phyloP scores from a whole-genome alignment of 306 rosid species.

The Sicyos edulis region DNA sequence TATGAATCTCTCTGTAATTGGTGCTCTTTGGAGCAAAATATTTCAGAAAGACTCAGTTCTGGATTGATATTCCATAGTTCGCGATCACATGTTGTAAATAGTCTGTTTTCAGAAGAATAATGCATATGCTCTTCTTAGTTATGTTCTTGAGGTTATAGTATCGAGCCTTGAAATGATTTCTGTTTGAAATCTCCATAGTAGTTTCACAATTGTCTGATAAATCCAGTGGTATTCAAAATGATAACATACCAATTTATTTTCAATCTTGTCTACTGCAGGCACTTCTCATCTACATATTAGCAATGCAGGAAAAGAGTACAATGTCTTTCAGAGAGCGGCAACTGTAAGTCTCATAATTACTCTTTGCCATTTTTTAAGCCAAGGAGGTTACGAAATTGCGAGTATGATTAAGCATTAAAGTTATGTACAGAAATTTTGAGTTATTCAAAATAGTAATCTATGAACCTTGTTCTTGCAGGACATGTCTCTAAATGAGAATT shows the following conservation, averaged over 20 bases:
- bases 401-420: not conserved
- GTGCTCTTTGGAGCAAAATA: not conserved
- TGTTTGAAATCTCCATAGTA: not conserved
- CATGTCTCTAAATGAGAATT: conserved; percentile 38
- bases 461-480: conserved; percentile 45
- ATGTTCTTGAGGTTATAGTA: not conserved
- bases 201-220: not conserved
- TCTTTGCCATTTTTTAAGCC: not conserved
- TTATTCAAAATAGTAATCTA: not conserved
- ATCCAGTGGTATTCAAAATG: not conserved
- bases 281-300: conserved; percentile 43
- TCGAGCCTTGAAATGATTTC: not conserved
- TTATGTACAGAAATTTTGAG: not conserved
- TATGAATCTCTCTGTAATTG: not conserved
- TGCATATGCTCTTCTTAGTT: not conserved
- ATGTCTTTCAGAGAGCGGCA: conserved; percentile 30
- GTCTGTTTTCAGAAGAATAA: not conserved
- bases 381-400: not conserved
- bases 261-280: conserved; percentile 34
- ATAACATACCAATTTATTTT: conserved; percentile 1
- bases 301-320: conserved; percentile 47
- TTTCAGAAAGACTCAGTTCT: not conserved
- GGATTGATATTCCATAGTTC: not conserved
- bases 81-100: not conserved
- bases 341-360: conserved; percentile 32